Evolutionary conservation across 345 rosid genomes (phyloP).

Genomic region (Hibiscus syriacus): DNA sequence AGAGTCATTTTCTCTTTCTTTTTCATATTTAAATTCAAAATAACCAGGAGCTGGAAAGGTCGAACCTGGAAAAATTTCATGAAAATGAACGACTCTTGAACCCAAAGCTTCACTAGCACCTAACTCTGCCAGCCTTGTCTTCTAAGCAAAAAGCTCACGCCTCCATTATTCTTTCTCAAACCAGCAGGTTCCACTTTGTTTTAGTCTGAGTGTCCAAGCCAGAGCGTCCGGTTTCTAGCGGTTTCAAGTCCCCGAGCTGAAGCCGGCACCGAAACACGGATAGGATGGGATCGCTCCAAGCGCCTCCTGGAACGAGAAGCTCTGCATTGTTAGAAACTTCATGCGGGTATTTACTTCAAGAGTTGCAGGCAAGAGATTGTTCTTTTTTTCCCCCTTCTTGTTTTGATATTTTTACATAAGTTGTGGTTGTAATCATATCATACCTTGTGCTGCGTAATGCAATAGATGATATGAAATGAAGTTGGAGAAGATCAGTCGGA

Average conservation of each 20-base stretch:
- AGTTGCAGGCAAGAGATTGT: slow-evolving; percentile 62
- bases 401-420: slow-evolving; percentile 6
- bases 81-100: slow-evolving; percentile 52
- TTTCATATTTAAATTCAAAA: background rate
- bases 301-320: slow-evolving; percentile 59
- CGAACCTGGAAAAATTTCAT: slow-evolving; percentile 24
- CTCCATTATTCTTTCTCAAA: slow-evolving; percentile 23
- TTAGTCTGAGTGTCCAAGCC: slow-evolving; percentile 8
- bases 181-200: slow-evolving; percentile 18
- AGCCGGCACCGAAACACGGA: slow-evolving; percentile 1
- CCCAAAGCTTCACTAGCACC: slow-evolving; percentile 61
- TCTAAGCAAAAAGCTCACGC: slow-evolving; percentile 45
- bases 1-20: background rate
- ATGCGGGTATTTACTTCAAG: slow-evolving; percentile 83
- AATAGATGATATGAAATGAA: slow-evolving; percentile 97
- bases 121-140: slow-evolving; percentile 63
- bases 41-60: slow-evolving; percentile 4
- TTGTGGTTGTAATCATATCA: background rate
- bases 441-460: background rate
- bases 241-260: slow-evolving; percentile 20
- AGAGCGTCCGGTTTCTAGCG: slow-evolving; percentile 8
- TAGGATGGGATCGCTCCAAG: slow-evolving; percentile 64
- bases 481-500: slow-evolving; percentile 78
- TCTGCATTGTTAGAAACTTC: slow-evolving; percentile 58
- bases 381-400: background rate